Base-by-base conservation (phyloP, 805 yeast species). In the Hanseniaspora vineae region DNA sequence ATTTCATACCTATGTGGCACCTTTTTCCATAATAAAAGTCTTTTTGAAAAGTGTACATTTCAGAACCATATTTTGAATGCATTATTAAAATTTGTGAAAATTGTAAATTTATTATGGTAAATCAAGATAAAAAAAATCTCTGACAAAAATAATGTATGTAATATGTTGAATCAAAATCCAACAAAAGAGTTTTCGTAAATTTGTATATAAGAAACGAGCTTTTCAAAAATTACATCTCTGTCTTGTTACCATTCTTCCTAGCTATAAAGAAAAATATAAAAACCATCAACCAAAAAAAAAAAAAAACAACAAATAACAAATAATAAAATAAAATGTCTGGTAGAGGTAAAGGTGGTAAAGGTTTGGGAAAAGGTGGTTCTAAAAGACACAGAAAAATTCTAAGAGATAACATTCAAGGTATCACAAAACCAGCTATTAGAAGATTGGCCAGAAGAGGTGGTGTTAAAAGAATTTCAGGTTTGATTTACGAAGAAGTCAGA, bases 401-500 rank as follows among this genome's bases (percentile, higher is more conserved):
- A 61, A 88, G 97, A 79, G 97, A 90, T 73, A 90, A 90, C 90
- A 89, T 90, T 61, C 96, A 88, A 76, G 97, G 97, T 78, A 89
- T 89, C 69, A 89, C 97, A 55, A 89, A 89, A 82, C 97, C 97
- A 70, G 97, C 97, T 68, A 89, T 89, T 70, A 87, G 97, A 79
- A 89, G 97, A 85, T 84, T 89, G 65, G 97, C 97, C 50, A 89
- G 97, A 82, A 87, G 97, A 85, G 97, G 97, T 77, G 97, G 97
- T 88, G 97, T 89, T 68, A 89, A 89, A 84, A 95, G 97, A 84
- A 89, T 89, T 66, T 89, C 97, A 55, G 97, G 96, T 70, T 77
- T 88, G 69, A 90, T 89, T 70, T 89, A 89, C 78, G 97, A 89
- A 75, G 96, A 89, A 77, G 96, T 90, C 68, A 87, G 97, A 79